Evolutionary conservation across 2,329 filamentous ascomycete genomes (phyloP).

Genomic region (Colletotrichum eleusines): DNA sequence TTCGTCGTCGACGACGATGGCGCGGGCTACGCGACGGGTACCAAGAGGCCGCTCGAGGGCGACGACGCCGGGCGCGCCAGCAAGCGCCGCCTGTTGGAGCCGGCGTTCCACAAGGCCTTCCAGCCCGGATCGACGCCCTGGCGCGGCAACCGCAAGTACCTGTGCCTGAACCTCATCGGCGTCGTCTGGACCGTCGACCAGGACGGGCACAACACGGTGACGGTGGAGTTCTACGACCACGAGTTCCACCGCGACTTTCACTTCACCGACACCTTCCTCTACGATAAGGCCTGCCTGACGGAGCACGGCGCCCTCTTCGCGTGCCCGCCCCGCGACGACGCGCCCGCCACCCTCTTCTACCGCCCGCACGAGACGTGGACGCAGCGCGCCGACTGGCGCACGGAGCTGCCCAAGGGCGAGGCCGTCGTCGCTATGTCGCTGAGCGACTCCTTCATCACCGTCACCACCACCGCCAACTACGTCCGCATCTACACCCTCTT

Average conservation of each 20-base stretch:
- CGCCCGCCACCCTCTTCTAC: constrained; percentile 89
- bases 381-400: constrained; percentile 89
- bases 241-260: constrained; percentile 94
- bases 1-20: constrained; percentile 97
- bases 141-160: constrained; percentile 92
- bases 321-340: constrained; percentile 71
- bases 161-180: constrained; percentile 92
- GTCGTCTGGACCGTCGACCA: constrained; percentile 98
- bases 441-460: constrained; percentile 90
- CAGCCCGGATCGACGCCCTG: constrained; percentile 96
- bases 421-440: constrained; percentile 88
- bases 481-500: constrained; percentile 94
- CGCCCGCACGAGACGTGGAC: constrained; percentile 98
- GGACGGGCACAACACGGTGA: constrained; percentile 92
- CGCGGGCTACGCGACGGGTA: constrained; percentile 81
- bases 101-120: constrained; percentile 84
- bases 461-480: constrained; percentile 88
- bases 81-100: constrained; percentile 65
- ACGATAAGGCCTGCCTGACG: constrained; percentile 94
- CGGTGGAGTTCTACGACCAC: constrained; percentile 97
- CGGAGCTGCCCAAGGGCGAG: constrained; percentile 87
- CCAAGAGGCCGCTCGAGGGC: constrained; percentile 64
- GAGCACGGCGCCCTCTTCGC: constrained; percentile 89
- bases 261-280: constrained; percentile 95
- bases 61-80: constrained; percentile 56